Base-by-base conservation (phyloP, 2,329 filamentous ascomycete genomes). In the Cadophora malorum region DNA sequence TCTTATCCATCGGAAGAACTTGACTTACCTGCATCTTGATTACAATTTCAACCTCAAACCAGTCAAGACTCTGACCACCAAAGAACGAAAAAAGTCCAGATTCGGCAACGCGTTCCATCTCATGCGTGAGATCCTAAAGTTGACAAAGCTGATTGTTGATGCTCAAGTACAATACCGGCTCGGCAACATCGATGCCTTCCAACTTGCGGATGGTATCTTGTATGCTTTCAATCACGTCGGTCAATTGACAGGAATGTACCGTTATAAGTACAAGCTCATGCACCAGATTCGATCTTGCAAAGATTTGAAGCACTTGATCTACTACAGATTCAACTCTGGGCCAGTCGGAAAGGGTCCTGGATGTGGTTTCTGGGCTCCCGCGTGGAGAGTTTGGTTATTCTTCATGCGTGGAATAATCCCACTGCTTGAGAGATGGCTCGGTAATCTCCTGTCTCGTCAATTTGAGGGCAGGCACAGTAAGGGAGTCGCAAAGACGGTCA, bases 231-330 rank as follows among this genome's bases (percentile, higher is more conserved):
- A 99, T 81, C 96, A 99, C 75, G 96, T 99, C 67, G 96, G 96
- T 70, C 96, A 99, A 80, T 84, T 99, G 70, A 99, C 96, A 19
- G 96, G 96, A 79, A 99, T 99, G 96, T 99, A 99, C 82, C 91
- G 96, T 69, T 99, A 99, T 87, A 99, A 99, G 85, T 99, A 99
- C 84, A 99, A 99, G 85, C 86, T 99, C 66, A 99, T 99, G 96
- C 96, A 99, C 79, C 96, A 99, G 80, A 99, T 99, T 75, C 93
- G 96, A 75, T 97, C 96, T 0, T 99, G 96, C 85, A 99, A 99
- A 81, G 96, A 99, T 81, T 80, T 99, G 78, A 99, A 99, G 87
- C 96, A 99, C 86, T 83, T 99, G 70, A 98, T 99, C 73, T 99
- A 99, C 83, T 98, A 98, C 80, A 92, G 95, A 61, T 99, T 99